phyloP scores from a whole-genome alignment of 2,329 filamentous ascomycete genomes.

The Metarhizium guizhouense region DNA sequence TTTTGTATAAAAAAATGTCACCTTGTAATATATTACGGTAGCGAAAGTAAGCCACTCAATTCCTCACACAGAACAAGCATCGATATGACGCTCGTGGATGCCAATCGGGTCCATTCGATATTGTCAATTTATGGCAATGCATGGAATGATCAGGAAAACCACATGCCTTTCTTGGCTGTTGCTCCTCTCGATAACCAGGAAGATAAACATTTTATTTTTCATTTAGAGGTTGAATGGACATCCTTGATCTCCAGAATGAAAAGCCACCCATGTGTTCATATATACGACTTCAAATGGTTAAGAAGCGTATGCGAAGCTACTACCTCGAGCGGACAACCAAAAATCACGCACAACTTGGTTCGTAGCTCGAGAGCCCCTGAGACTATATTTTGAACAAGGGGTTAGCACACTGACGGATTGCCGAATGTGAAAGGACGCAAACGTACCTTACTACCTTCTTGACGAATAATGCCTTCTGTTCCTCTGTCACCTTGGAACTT shows the following conservation, averaged over 20 bases:
- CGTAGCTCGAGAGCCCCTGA: constrained; percentile 55
- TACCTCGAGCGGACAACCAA: constrained; percentile 58
- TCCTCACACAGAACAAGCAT: too few species aligned
- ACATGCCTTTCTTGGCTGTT: too few species aligned
- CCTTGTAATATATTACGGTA: neutral
- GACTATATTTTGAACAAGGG: constrained; percentile 26
- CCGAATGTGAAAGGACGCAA: neutral
- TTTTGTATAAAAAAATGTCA: neutral
- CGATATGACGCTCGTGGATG: too few species aligned
- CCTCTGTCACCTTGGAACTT: constrained; percentile 45
- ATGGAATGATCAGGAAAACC: too few species aligned
- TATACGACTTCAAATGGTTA: constrained; percentile 14
- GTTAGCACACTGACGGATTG: neutral
- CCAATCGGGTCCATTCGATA: too few species aligned
- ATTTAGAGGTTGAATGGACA: neutral
- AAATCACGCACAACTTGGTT: constrained; percentile 63
- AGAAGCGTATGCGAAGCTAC: constrained; percentile 52
- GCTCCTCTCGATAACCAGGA: too few species aligned
- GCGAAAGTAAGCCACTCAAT: neutral
- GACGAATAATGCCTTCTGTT: constrained; percentile 55
- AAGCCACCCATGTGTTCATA: neutral
- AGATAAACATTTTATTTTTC: neutral
- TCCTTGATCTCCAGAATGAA: neutral
- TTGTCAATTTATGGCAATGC: too few species aligned
- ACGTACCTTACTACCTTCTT: constrained; percentile 54